Percentiles rank a stretch among this genome's conserved stretches.
These are phyloP conservation scores for Lagenaria siceraria DNA, from an alignment of 306 rosid species.

Conservation along the genomic window DNA sequence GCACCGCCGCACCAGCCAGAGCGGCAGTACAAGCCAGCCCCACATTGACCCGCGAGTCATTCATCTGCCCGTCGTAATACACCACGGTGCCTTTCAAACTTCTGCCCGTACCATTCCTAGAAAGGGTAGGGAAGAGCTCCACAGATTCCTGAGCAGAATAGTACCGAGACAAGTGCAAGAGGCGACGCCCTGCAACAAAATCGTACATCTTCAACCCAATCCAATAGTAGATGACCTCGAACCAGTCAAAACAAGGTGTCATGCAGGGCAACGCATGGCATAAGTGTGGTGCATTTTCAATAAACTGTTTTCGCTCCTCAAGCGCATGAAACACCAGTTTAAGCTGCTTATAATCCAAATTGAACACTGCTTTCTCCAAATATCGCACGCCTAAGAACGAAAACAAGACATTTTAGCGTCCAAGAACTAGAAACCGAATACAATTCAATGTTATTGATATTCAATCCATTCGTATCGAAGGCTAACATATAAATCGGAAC, in stretches of 20 bases:
- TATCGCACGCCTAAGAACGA: constrained; percentile 67
- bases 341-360: constrained; percentile 85
- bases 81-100: constrained; percentile 88
- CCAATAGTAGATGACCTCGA: constrained; percentile 90
- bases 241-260: constrained; percentile 97
- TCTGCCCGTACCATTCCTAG: constrained; percentile 50
- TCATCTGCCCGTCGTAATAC: constrained; percentile 99
- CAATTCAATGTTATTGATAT: background rate
- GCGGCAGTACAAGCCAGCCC: constrained; percentile 95
- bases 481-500: background rate
- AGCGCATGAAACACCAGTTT: constrained; percentile 97
- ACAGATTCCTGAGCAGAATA: constrained; percentile 76
- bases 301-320: constrained; percentile 84
- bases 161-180: constrained; percentile 85
- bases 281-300: constrained; percentile 94
- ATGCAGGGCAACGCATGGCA: constrained; percentile 97
- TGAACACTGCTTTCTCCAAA: constrained; percentile 96
- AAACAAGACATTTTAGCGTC: constrained; percentile 10
- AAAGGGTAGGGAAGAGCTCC: constrained; percentile 89
- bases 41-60: constrained; percentile 86
- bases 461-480: background rate
- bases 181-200: constrained; percentile 75
- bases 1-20: constrained; percentile 94
- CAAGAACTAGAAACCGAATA: constrained; percentile 3
- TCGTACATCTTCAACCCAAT: constrained; percentile 89